Base-by-base conservation (phyloP, 169 alveolate species). In the Cryptosporidium sp. region DNA sequence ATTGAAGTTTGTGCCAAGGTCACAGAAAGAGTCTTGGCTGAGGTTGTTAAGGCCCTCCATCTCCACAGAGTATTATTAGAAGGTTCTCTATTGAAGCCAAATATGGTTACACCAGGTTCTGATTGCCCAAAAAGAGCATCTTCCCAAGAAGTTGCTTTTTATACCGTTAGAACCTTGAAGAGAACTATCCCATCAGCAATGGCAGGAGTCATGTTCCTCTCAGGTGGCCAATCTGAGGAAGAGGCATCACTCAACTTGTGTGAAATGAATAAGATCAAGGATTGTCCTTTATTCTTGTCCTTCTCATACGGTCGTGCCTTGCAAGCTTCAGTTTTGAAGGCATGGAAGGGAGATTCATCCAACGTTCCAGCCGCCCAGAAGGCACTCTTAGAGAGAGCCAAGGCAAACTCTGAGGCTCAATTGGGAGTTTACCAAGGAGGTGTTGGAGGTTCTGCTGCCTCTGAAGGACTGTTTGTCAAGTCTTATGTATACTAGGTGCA, bases 231-330 rank as follows among this genome's bases (percentile, higher is more conserved):
- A 93, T 95, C 98, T 35, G 99, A 98, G 94, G 98, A 97, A 86
- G 98, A 97, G 86, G 99, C 99, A 39, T 94, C 99, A 50, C 86
- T 95, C 51, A 97, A 97, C 94, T 92, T 98, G 85, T 96, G 97
- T 93, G 99, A 97, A 75, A 98, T 98, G 96, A 98, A 98, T 96
- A 93, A 93, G 93, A 84, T 96, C 71, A 95, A 94, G 86, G 92
- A 93, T 59, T 93, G 94, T 69, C 99, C 99, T 45, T 97, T 99
- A 99, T 91, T 94, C 84, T 95, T 98, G 21, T 94, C 99, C 52
- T 98, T 98, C 98, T 97, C 99, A 48, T 98, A 97, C 91, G 99
- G 99, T 74, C 95, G 99, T 84, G 99, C 99, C 41, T 95, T 98
- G 62, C 99, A 98, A 95, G 96, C 96, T 33, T 94, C 99, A 26